Conservation (phyloP, 78 protist genomes). For the Dictyostelium citrinum region DNA sequence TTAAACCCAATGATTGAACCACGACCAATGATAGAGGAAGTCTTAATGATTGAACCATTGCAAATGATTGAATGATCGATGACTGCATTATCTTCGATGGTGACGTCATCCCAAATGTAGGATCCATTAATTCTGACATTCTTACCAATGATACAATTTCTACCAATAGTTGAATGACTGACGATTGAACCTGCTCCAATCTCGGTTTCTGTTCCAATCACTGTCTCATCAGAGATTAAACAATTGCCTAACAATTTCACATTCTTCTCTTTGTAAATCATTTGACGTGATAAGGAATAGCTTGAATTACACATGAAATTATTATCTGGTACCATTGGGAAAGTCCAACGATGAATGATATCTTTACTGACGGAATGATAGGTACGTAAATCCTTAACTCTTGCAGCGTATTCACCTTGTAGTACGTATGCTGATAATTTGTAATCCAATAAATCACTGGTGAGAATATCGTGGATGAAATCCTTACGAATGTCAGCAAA, state of each 20-base stretch:
- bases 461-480: constrained; percentile 79
- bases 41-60: constrained; percentile 4
- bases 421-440: constrained; percentile 69
- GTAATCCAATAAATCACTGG: constrained; percentile 57
- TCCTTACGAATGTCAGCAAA: constrained; percentile 72
- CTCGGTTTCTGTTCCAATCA: constrained; percentile 1
- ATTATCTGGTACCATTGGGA: constrained; percentile 90
- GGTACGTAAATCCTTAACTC: constrained; percentile 74
- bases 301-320: constrained; percentile 30
- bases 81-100: constrained; percentile 54
- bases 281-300: constrained; percentile 60
- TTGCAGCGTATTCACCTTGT: constrained; percentile 83
- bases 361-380: constrained; percentile 85
- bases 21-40: background rate
- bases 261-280: constrained; percentile 66
- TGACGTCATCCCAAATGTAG: constrained; percentile 84
- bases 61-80: constrained; percentile 60
- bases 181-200: constrained; percentile 66
- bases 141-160: constrained; percentile 80
- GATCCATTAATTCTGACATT: constrained; percentile 67
- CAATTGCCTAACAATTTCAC: constrained; percentile 76
- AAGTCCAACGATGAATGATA: constrained; percentile 88
- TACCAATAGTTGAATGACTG: constrained; percentile 77
- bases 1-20: constrained; percentile 76
- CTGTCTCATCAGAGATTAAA: constrained; percentile 49